These are phyloP conservation scores for Harringtonia lauricola DNA, from an alignment of 2,329 filamentous ascomycete species.

Conservation along the genomic window DNA sequence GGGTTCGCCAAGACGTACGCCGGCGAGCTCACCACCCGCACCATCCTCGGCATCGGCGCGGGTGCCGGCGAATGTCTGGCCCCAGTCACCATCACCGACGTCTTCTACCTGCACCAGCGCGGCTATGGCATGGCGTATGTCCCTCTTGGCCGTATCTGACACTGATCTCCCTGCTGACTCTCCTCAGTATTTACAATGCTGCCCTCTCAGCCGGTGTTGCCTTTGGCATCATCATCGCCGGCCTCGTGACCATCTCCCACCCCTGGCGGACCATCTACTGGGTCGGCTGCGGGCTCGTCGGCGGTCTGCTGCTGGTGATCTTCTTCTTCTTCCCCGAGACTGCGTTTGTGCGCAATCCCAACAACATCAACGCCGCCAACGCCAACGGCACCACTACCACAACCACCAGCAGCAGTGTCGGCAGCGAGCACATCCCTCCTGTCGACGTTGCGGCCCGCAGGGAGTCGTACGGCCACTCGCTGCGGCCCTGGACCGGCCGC, in stretches of 20 bases:
- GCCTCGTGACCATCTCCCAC: constrained; percentile 35
- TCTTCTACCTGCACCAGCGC: constrained; percentile 47
- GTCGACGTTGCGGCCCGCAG: too few species aligned
- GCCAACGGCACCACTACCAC: too few species aligned
- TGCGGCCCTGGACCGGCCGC: constrained; percentile 10
- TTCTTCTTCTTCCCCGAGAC: constrained; percentile 48
- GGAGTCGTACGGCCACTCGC: neutral
- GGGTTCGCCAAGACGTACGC: constrained; percentile 28
- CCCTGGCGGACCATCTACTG: constrained; percentile 41
- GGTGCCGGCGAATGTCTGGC: constrained; percentile 40
- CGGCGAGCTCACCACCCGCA: constrained; percentile 32
- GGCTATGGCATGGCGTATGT: constrained; percentile 32
- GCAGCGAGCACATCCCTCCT: too few species aligned
- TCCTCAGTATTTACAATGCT: constrained; percentile 6
- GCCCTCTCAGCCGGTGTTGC: constrained; percentile 24
- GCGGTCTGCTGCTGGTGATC: constrained; percentile 32
- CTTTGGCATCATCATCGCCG: constrained; percentile 30
- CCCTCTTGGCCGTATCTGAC: constrained; percentile 27
- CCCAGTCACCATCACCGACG: constrained; percentile 40
- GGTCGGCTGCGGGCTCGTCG: constrained; percentile 37
- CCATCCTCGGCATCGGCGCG: constrained; percentile 40
- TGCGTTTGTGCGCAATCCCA: constrained; percentile 30
- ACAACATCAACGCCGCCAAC: too few species aligned
- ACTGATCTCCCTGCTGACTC: neutral
- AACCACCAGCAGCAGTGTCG: too few species aligned